phyloP scores from a whole-genome alignment of 495 filamentous ascomycete species.

The Penicillium lagena region DNA sequence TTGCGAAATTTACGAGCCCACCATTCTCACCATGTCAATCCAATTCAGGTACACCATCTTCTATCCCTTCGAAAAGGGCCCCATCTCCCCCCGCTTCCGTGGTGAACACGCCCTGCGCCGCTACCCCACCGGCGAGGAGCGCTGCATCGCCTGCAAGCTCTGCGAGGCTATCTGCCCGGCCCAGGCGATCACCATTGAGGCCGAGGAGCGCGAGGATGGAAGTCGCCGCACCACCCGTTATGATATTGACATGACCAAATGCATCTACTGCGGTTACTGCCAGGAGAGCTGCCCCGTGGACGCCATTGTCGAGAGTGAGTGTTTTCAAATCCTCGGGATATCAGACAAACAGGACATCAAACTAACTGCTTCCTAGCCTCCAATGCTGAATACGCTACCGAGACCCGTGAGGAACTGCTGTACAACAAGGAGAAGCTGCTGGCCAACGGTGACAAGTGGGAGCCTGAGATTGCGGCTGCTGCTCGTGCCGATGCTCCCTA shows the following conservation, averaged over 20 bases:
- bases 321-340: background rate
- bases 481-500: slow-evolving; percentile 87
- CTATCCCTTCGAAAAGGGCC: slow-evolving; percentile 98
- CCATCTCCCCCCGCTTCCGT: slow-evolving; percentile 94
- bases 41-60: slow-evolving; percentile 68
- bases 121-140: slow-evolving; percentile 95
- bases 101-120: slow-evolving; percentile 93
- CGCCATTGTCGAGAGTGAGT: slow-evolving; percentile 85
- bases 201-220: slow-evolving; percentile 93
- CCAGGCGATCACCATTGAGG: slow-evolving; percentile 96
- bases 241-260: slow-evolving; percentile 99
- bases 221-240: slow-evolving; percentile 92
- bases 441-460: slow-evolving; percentile 93
- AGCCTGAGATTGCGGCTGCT: slow-evolving; percentile 88
- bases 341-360: too few species aligned
- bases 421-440: slow-evolving; percentile 98
- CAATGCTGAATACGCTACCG: slow-evolving; percentile 96
- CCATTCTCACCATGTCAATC: slow-evolving; percentile 1
- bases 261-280: slow-evolving; percentile 99
- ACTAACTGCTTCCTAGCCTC: slow-evolving; percentile 43
- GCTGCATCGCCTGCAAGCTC: slow-evolving; percentile 98
- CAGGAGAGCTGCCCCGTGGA: slow-evolving; percentile 98
- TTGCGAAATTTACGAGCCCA: too few species aligned
- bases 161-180: slow-evolving; percentile 98
- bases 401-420: slow-evolving; percentile 92